Evolutionary conservation across 78 protist species (phyloP).

Genomic region (Monosiga brevicollis): DNA sequence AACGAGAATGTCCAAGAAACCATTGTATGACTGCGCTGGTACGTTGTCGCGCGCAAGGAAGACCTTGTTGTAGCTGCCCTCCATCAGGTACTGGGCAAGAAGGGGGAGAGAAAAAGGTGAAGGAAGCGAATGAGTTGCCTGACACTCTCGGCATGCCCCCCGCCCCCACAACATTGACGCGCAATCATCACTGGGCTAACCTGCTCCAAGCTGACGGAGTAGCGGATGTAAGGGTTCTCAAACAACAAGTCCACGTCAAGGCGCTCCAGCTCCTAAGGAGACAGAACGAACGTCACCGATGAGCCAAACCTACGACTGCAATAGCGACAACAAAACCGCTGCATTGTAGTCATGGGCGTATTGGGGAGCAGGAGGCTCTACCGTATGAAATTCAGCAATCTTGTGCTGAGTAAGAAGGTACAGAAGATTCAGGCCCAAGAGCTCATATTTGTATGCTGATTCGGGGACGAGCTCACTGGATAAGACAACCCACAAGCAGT

Average conservation of each 20-base stretch:
- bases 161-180: too few relatives aligned
- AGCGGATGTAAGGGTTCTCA: background rate
- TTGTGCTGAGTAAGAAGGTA: background rate
- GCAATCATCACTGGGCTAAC: too few relatives aligned
- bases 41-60: background rate
- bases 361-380: too few relatives aligned
- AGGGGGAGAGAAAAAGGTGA: background rate
- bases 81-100: background rate
- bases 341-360: too few relatives aligned
- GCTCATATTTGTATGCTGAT: background rate
- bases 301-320: too few relatives aligned
- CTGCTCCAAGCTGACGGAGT: background rate
- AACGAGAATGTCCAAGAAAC: background rate
- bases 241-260: background rate
- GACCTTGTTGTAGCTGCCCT: background rate
- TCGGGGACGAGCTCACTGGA: too few relatives aligned
- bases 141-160: too few relatives aligned
- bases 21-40: background rate
- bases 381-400: background rate
- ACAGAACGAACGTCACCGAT: too few relatives aligned
- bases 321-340: too few relatives aligned
- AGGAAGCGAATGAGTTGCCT: too few relatives aligned
- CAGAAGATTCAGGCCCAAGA: background rate
- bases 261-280: background rate
- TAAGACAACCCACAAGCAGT: too few relatives aligned